These are phyloP conservation scores for Phytophthora podocarpi DNA, from an alignment of 352 stramenopile species.

Conservation along the genomic window DNA sequence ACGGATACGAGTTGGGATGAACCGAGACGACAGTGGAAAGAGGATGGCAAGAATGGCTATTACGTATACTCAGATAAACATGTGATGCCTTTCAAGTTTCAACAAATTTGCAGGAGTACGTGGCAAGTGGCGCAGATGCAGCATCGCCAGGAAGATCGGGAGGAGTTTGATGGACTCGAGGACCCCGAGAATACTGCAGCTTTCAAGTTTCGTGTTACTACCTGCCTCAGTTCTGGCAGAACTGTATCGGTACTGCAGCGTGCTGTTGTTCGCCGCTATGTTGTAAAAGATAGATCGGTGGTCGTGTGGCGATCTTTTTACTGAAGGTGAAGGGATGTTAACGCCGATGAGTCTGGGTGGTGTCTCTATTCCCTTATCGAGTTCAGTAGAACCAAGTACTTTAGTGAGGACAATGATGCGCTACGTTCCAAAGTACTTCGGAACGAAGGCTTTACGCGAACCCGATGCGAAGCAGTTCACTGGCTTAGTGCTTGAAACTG, in stretches of 20 bases:
- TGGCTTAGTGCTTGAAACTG: slow-evolving; percentile 13
- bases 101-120: neutral
- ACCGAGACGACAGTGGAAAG: slow-evolving; percentile 13
- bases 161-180: slow-evolving; percentile 4
- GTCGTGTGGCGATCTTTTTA: slow-evolving; percentile 21
- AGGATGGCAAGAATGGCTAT: slow-evolving; percentile 14
- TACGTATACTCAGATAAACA: slow-evolving; percentile 14
- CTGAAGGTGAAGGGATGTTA: slow-evolving; percentile 23
- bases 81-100: slow-evolving; percentile 7
- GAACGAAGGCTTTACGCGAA: neutral
- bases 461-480: slow-evolving; percentile 11
- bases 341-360: slow-evolving; percentile 24
- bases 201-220: slow-evolving; percentile 22
- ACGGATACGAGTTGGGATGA: slow-evolving; percentile 4
- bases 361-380: slow-evolving; percentile 8
- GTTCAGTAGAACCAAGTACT: neutral
- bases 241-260: slow-evolving; percentile 16
- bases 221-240: slow-evolving; percentile 10
- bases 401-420: slow-evolving; percentile 18
- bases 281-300: neutral
- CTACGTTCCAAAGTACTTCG: slow-evolving; percentile 27
- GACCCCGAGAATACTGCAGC: slow-evolving; percentile 10
- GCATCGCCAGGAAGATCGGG: slow-evolving; percentile 22
- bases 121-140: slow-evolving; percentile 20
- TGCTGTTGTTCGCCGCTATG: slow-evolving; percentile 8